These are phyloP conservation scores for Citrullus amarus DNA, from an alignment of 306 rosid species.

Conservation along the genomic window DNA sequence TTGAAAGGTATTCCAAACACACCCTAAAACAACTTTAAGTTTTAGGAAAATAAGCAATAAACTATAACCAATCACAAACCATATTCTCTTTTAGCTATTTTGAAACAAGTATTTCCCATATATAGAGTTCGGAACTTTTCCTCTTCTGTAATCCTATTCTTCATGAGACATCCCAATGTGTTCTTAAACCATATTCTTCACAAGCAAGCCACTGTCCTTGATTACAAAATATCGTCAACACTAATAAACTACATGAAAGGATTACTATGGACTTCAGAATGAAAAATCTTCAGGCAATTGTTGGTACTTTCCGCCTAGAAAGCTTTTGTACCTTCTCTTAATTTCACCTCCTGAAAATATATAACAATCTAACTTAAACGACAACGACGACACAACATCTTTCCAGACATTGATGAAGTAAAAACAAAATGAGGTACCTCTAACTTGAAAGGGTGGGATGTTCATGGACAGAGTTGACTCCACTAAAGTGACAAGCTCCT, in stretches of 20 bases:
- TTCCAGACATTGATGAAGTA: background rate
- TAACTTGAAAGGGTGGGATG: constrained; percentile 23
- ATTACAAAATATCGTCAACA: background rate
- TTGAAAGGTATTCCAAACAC: too few relatives aligned
- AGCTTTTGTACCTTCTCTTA: constrained; percentile 25
- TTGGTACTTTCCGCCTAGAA: constrained; percentile 19
- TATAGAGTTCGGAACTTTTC: background rate
- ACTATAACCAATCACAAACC: background rate
- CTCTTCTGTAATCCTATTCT: background rate
- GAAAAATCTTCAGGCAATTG: constrained; percentile 28
- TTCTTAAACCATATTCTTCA: too few relatives aligned
- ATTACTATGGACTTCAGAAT: constrained; percentile 10
- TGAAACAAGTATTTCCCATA: background rate
- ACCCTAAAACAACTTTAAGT: too few relatives aligned
- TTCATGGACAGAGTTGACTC: constrained; percentile 25
- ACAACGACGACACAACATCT: background rate
- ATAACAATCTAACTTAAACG: background rate
- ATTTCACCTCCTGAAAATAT: constrained; percentile 21
- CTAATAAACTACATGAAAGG: background rate
- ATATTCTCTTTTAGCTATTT: background rate
- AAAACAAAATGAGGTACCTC: constrained; percentile 15
- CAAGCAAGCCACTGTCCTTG: background rate
- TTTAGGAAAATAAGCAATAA: background rate
- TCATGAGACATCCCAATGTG: background rate
- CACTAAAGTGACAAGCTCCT: constrained; percentile 18